phyloP scores from a whole-genome alignment of 805 yeast species.

The Wickerhamomyces tratensis region DNA sequence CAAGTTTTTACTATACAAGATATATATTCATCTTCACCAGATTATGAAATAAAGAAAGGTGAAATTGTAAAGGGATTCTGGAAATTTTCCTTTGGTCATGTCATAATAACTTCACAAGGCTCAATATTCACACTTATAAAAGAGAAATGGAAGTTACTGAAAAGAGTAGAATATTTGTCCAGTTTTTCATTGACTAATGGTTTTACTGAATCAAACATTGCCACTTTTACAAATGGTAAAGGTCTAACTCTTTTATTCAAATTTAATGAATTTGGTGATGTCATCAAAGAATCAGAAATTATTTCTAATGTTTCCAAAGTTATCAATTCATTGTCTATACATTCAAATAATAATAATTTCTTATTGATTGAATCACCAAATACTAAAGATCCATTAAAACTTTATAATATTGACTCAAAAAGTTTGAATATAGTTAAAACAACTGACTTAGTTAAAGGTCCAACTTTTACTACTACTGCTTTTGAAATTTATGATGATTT shows the following conservation, averaged over 20 bases:
- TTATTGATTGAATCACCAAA: constrained; percentile 60
- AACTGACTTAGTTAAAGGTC: constrained; percentile 27
- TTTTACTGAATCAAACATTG: constrained; percentile 23
- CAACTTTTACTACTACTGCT: constrained; percentile 51
- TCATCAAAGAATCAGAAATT: constrained; percentile 13
- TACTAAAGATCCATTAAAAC: constrained; percentile 41
- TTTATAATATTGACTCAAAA: constrained; percentile 26
- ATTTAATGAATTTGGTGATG: constrained; percentile 27
- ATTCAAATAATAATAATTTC: constrained; percentile 20
- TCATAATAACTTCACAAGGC: constrained; percentile 55
- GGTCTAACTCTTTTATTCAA: constrained; percentile 36
- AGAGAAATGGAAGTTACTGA: constrained; percentile 20
- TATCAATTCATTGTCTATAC: constrained; percentile 35
- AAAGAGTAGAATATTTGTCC: constrained; percentile 17
- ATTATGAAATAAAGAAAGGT: constrained; percentile 23
- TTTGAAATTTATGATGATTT: constrained; percentile 31
- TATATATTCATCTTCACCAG: constrained; percentile 21
- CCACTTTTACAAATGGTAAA: constrained; percentile 23
- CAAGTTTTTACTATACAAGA: constrained; percentile 20
- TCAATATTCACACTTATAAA: constrained; percentile 26
- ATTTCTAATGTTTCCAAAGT: constrained; percentile 30
- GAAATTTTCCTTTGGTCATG: constrained; percentile 33
- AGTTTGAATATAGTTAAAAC: constrained; percentile 16
- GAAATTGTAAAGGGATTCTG: constrained; percentile 58
- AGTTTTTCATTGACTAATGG: constrained; percentile 36